Evolutionary conservation across 768 basidiomycete species (phyloP), one percentile per base, ranked within the genome.

Genomic region (Xerocomellus amylosporus): DNA sequence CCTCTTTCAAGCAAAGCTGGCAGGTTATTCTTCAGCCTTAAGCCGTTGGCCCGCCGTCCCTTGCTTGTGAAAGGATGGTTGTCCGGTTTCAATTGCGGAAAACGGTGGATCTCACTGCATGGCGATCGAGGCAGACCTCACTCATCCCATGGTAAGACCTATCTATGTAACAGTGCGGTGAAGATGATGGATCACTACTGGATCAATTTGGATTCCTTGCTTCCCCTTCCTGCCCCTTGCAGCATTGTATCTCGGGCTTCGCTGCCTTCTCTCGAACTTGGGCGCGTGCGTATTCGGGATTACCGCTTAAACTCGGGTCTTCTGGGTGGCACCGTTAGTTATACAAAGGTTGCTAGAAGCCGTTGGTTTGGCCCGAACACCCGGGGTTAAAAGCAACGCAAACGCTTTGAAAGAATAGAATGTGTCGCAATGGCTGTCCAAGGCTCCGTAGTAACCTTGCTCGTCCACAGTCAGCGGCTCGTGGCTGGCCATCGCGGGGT

Each of bases 61-160:
- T 51, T 49, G 12, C 19, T 15, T 31, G 28, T 12, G 19, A 41
- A 59, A 82, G 80, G 22, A 71, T 84, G 40, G 38, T 83, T 22
- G 75, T 79, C 26, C 78, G 79, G 46, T 61, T 87, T 41, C 78
- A 73, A 3, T 75, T 88, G n/a, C 73, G 68, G 43, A 74, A 82
- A 63, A 65, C 39, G 64, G 69, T 19, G 74, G 67, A 1, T 46
- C 68, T 3, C 74, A 75, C 60, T 76, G 77, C 45, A 85, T 88
- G 43, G 59, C 70, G 1, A 65, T 71, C 48, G 84, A 87, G 58
- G 83, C 86, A 59, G 83, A 85, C 62, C 78, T 82, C 51, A 80
- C 79, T 56, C 80, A 81, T 59, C 75, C 84, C 3, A 79, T 81
- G 54, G 82, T 79, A 52, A 19, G 58, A 26, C 39, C 4, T 15